Conservation (phyloP, 331 rosid genomes). For the Arachis monticola region DNA sequence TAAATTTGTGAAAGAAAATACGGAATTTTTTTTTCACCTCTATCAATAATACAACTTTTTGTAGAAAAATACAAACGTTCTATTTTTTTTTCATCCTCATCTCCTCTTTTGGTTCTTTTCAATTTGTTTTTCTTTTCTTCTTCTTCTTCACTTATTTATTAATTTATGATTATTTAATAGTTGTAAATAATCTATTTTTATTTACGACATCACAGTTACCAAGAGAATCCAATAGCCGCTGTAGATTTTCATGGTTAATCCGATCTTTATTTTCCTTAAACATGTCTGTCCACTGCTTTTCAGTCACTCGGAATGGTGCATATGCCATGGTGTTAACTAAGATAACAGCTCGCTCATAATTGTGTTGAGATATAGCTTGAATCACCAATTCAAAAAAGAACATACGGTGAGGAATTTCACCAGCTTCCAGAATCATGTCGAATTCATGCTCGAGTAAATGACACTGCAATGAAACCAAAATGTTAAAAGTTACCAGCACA, state of each 20-base stretch:
- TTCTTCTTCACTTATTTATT: too few relatives aligned
- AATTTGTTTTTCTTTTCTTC: too few relatives aligned
- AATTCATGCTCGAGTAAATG: constrained; percentile 90
- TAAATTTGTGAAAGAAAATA: too few relatives aligned
- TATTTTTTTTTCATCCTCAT: too few relatives aligned
- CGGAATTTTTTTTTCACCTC: too few relatives aligned
- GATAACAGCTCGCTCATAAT: constrained; percentile 63
- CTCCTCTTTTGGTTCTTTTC: too few relatives aligned
- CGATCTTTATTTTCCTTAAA: constrained; percentile 59
- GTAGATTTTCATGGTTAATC: constrained; percentile 54
- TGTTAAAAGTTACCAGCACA: constrained; percentile 26
- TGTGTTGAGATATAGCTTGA: constrained; percentile 58
- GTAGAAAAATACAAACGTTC: too few relatives aligned
- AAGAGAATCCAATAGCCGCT: constrained; percentile 56
- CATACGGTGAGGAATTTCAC: constrained; percentile 65
- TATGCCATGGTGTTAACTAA: constrained; percentile 70
- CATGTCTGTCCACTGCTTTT: constrained; percentile 75
- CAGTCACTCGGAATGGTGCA: constrained; percentile 78
- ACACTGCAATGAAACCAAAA: constrained; percentile 60
- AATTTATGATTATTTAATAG: too few relatives aligned
- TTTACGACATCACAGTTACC: constrained; percentile 46
- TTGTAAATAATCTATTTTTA: too few relatives aligned
- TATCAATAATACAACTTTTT: too few relatives aligned
- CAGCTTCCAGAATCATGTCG: constrained; percentile 74
- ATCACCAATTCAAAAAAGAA: constrained; percentile 72